These are phyloP conservation scores for Perkinsus marinus DNA, from an alignment of 169 alveolate genomes.

Conservation along the genomic window DNA sequence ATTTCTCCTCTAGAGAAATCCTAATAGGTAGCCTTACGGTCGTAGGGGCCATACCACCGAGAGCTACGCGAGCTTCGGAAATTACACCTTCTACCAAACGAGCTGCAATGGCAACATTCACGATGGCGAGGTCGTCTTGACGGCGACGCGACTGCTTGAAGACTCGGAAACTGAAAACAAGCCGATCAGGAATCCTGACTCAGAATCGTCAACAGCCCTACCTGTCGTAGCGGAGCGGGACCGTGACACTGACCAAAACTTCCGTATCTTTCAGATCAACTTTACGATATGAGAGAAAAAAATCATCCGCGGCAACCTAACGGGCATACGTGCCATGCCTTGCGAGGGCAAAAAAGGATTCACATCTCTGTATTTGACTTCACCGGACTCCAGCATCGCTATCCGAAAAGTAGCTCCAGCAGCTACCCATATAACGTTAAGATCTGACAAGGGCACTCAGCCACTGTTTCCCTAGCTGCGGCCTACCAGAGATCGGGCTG, in stretches of 20 bases:
- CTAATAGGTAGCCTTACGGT: background rate
- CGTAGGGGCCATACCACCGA: background rate
- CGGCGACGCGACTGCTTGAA: conserved; percentile 4
- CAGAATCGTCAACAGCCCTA: background rate
- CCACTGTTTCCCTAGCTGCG: background rate
- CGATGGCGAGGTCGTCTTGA: conserved; percentile 5
- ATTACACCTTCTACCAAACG: background rate
- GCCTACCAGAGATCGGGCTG: background rate
- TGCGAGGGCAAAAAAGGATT: background rate
- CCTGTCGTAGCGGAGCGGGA: background rate
- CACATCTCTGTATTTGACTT: background rate
- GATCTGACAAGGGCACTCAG: background rate
- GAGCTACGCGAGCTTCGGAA: background rate
- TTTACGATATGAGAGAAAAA: background rate
- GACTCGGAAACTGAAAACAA: background rate
- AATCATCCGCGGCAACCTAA: background rate
- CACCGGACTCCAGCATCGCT: background rate
- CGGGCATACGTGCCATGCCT: background rate
- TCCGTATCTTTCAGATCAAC: background rate
- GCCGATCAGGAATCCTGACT: background rate
- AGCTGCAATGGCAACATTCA: background rate
- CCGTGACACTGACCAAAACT: background rate
- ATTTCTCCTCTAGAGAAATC: background rate
- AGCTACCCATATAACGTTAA: background rate
- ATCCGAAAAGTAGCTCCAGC: background rate